Conservation (phyloP, 768 basidiomycete genomes). For the Tricholoma furcatifolium region DNA sequence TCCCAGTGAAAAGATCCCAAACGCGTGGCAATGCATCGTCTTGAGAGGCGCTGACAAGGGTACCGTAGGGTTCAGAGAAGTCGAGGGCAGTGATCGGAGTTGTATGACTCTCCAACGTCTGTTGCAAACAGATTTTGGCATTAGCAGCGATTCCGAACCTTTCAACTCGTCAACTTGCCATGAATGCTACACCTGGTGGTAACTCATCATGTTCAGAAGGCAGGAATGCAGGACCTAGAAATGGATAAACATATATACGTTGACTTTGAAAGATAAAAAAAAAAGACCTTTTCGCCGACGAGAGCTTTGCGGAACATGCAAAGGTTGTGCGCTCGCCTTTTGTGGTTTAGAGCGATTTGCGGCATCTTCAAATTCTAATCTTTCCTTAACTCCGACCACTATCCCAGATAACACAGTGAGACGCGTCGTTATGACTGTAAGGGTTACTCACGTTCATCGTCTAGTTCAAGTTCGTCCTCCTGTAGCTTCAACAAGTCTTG, state of each 20-base stretch:
- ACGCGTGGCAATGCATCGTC: conserved; percentile 87
- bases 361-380: conserved; percentile 69
- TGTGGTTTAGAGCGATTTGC: conserved; percentile 26
- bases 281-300: conserved; percentile 76
- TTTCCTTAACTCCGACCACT: conserved; percentile 92
- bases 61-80: conserved; percentile 96
- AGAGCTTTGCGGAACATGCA: conserved; percentile 56
- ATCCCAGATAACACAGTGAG: conserved; percentile 6
- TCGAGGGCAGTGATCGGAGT: conserved; percentile 87
- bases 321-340: conserved; percentile 32
- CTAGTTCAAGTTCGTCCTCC: conserved; percentile 95
- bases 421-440: conserved; percentile 2
- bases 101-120: conserved; percentile 83
- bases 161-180: conserved; percentile 51
- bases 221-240: conserved; percentile 84
- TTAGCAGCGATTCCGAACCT: conserved; percentile 8
- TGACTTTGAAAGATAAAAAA: neutral
- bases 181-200: conserved; percentile 93
- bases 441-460: conserved; percentile 79
- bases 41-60: conserved; percentile 82
- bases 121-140: conserved; percentile 1
- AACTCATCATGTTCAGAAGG: conserved; percentile 97
- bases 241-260: neutral
- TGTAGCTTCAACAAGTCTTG: conserved; percentile 81
- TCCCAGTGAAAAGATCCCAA: conserved; percentile 92